phyloP scores from a whole-genome alignment of 2,329 filamentous ascomycete species.

The Hypoxylon sp. region DNA sequence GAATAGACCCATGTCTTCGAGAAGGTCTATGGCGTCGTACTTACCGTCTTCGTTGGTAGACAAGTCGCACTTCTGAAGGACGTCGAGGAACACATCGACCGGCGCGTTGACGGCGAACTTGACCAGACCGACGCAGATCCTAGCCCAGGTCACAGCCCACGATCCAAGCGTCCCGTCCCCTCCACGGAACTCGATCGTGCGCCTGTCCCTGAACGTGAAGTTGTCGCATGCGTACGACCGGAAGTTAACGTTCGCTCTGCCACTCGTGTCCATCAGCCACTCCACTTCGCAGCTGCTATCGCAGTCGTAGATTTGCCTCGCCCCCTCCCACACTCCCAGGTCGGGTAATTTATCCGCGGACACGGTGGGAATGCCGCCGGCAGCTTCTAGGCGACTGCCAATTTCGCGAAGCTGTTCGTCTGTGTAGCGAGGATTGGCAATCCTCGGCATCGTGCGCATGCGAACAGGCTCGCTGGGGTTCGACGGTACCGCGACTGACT shows the following conservation, averaged over 20 bases:
- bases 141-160: constrained; percentile 37
- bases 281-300: constrained; percentile 25
- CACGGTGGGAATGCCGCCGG: too few relatives aligned
- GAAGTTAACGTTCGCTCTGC: constrained; percentile 9
- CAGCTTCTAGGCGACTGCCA: background rate
- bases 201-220: background rate
- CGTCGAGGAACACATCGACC: constrained; percentile 19
- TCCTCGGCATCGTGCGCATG: constrained; percentile 4
- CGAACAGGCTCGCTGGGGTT: background rate
- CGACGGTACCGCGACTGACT: background rate
- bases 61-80: constrained; percentile 38
- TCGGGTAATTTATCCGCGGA: too few relatives aligned
- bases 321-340: constrained; percentile 25
- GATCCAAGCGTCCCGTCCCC: constrained; percentile 25
- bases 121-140: constrained; percentile 38
- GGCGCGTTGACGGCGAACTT: constrained; percentile 37
- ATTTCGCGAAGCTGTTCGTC: background rate
- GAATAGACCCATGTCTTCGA: constrained; percentile 38
- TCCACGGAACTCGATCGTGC: constrained; percentile 40
- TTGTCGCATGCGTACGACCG: background rate
- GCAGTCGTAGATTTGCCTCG: constrained; percentile 6
- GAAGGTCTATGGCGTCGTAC: constrained; percentile 42
- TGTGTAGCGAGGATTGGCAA: constrained; percentile 6
- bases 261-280: background rate
- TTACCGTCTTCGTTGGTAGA: constrained; percentile 56